phyloP scores from a whole-genome alignment of 192 early-diverging fungal species.

The Backusella luteola region DNA sequence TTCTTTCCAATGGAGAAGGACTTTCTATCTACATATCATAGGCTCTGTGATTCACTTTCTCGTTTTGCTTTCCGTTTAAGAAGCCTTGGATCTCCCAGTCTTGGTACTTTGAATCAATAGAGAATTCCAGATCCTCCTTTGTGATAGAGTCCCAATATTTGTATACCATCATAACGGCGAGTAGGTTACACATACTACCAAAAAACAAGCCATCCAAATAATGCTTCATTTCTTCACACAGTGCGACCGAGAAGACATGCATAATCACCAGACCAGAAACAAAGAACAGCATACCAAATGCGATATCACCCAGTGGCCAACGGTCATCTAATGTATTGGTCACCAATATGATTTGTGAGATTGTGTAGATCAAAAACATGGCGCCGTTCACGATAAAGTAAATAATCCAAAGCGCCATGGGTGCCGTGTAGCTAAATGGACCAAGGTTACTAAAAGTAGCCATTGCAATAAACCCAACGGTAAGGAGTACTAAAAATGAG shows the following conservation, averaged over 20 bases:
- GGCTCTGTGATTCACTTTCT: not conserved
- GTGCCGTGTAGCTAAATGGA: conserved; percentile 58
- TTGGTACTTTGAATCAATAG: conserved; percentile 67
- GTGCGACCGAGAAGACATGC: conserved; percentile 72
- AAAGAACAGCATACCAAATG: conserved; percentile 85
- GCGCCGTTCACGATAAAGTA: conserved; percentile 86
- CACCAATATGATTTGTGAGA: conserved; percentile 90
- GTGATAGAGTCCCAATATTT: conserved; percentile 99
- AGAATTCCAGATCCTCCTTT: conserved; percentile 96
- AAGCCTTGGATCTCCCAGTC: conserved; percentile 73
- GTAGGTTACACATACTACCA: conserved; percentile 83
- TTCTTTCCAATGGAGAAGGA: not conserved
- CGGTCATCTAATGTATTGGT: conserved; percentile 92
- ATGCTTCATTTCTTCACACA: conserved; percentile 88
- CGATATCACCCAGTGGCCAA: conserved; percentile 93
- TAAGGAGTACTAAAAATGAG: conserved; percentile 73
- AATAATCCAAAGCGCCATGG: conserved; percentile 76
- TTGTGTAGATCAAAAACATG: conserved; percentile 79
- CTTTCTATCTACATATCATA: not conserved
- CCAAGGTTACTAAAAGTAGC: conserved; percentile 75
- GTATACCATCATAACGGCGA: conserved; percentile 98
- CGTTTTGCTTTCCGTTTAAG: conserved; percentile 33
- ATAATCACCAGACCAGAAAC: conserved; percentile 81
- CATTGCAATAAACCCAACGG: conserved; percentile 76
- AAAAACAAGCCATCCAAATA: conserved; percentile 98